Base-by-base conservation (phyloP, 257 asterid species). In the Ilex asprella region DNA sequence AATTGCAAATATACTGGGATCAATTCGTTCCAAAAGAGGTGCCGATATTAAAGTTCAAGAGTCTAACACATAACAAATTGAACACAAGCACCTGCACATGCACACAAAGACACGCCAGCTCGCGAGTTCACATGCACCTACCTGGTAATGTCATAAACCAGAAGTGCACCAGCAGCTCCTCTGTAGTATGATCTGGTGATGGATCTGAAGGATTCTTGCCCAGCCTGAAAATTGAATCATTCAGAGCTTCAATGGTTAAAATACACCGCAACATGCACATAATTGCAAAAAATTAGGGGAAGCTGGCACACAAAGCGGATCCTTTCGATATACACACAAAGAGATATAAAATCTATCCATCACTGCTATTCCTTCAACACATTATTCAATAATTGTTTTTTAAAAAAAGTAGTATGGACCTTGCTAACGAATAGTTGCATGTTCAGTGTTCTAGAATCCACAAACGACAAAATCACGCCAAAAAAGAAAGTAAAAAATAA, bases 91-190 rank as follows among this genome's bases (percentile, higher is more conserved):
- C 55, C 12, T 6, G 47, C 47, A 41, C 47, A 11, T 0, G 12
- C 10, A 41, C 7, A 11, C 7, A 41, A 7, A 21, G 27, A 21
- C 27, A 14, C 7, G 13, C 13, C 8, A 6, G 55, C 5, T 50
- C 15, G 16, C 1, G 55, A 50, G 16, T 11, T 5, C 55, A 50
- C 15, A 50, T 9, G 55, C 16, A 50, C 21, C 21, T 3, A 53
- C 57, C 54, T 71, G 69, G 88, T 79, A 47, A 84, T 79, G 65
- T 84, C 86, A 67, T 84, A 84, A 51, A 84, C 86, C 62, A 84
- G 74, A 68, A 84, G 91, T 31, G 91, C 91, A 14, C 91, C 91
- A 55, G 88, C 86, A 56, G 91, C 87, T 70, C 87, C 87, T 73
- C 88, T 70, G 78, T 84, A 84, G 68, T 84, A 84, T 32, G 87